These are phyloP conservation scores for thale cress (Arabidopsis thaliana) DNA, from an alignment of 345 rosid species.

Conservation along the genomic window TAIR10.1 NC_003070.9:28578001-28578500, in stretches of 20 bases:
- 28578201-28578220: constrained; percentile 53
- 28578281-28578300: constrained; percentile 80
- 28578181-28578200: constrained; percentile 33
- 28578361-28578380: constrained; percentile 97
- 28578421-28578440: constrained; percentile 55
- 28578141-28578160: constrained; percentile 12
- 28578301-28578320: constrained; percentile 83
- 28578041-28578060: constrained; percentile 70
- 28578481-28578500: not conserved
- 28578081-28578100: constrained; percentile 18
- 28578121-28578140: constrained; percentile 37
- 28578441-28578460: not conserved
- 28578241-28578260: constrained; percentile 81
- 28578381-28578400: constrained; percentile 81
- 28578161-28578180: constrained; percentile 38
- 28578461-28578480: not conserved
- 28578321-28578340: constrained; percentile 93
- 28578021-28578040: constrained; percentile 51
- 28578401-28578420: constrained; percentile 95
- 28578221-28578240: constrained; percentile 78
- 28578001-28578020: not conserved
- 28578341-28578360: constrained; percentile 94
- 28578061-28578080: constrained; percentile 40
- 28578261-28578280: constrained; percentile 86
- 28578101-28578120: constrained; percentile 16